Conservation (phyloP, 176 grass and related monocot genomes). For the Juncus inflexus region DNA sequence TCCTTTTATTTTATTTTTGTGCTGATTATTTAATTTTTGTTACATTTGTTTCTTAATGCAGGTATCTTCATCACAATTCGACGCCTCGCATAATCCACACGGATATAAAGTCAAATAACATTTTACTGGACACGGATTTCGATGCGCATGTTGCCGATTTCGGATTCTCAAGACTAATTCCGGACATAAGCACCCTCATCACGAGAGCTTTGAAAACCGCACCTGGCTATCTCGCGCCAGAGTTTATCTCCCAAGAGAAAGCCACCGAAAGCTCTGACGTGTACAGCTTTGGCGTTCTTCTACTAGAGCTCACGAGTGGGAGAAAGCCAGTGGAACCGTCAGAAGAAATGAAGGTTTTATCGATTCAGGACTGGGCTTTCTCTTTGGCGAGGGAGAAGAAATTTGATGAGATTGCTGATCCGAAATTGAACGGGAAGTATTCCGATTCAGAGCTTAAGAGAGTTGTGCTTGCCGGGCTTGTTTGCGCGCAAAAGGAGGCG, state of each 20-base stretch:
- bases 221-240: slow-evolving; percentile 64
- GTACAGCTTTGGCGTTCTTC: slow-evolving; percentile 74
- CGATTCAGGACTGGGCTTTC: slow-evolving; percentile 65
- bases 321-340: slow-evolving; percentile 50
- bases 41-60: slow-evolving; percentile 25
- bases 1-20: slow-evolving; percentile 11
- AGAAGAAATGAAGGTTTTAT: slow-evolving; percentile 26
- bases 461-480: slow-evolving; percentile 51
- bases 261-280: slow-evolving; percentile 55
- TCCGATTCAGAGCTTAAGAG: slow-evolving; percentile 63
- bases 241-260: slow-evolving; percentile 62
- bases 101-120: slow-evolving; percentile 65
- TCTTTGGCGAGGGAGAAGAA: slow-evolving; percentile 51
- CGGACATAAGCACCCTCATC: slow-evolving; percentile 44
- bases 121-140: slow-evolving; percentile 61
- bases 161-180: slow-evolving; percentile 52
- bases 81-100: slow-evolving; percentile 60
- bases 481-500: slow-evolving; percentile 55
- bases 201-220: slow-evolving; percentile 52
- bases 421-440: slow-evolving; percentile 63
- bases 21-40: background rate
- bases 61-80: slow-evolving; percentile 55
- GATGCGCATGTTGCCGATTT: slow-evolving; percentile 61
- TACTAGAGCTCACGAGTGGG: slow-evolving; percentile 64
- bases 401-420: slow-evolving; percentile 65